Evolutionary conservation across 2,329 filamentous ascomycete genomes (phyloP).

Genomic region (Hypoxylon sp.): DNA sequence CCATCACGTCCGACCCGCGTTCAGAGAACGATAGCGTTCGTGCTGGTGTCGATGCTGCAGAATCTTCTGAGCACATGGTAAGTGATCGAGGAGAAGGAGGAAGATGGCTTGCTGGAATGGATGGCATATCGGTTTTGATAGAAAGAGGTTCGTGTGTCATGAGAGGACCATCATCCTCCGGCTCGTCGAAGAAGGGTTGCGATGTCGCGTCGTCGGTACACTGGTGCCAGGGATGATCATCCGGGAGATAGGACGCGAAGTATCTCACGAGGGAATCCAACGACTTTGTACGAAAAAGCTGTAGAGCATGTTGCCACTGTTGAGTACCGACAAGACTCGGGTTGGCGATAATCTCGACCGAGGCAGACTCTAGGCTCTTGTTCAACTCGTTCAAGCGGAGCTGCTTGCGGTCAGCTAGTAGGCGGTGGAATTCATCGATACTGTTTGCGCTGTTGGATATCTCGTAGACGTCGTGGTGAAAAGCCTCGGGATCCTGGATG

Average conservation of each 20-base stretch:
- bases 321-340: conserved; percentile 68
- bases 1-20: conserved; percentile 60
- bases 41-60: conserved; percentile 58
- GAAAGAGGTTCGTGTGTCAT: conserved; percentile 62
- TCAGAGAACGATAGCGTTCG: conserved; percentile 66
- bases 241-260: conserved; percentile 69
- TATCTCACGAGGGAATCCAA: conserved; percentile 71
- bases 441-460: conserved; percentile 65
- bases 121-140: conserved; percentile 44
- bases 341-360: conserved; percentile 72
- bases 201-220: conserved; percentile 49
- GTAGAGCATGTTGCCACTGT: conserved; percentile 69
- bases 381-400: conserved; percentile 68
- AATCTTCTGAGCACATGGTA: conserved; percentile 60
- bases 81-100: conserved; percentile 64
- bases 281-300: conserved; percentile 70
- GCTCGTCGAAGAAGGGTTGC: conserved; percentile 58
- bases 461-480: conserved; percentile 72
- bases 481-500: conserved; percentile 70
- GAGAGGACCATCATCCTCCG: conserved; percentile 54
- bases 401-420: conserved; percentile 66
- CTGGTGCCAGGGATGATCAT: conserved; percentile 60
- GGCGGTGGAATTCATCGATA: conserved; percentile 65
- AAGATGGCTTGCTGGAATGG: conserved; percentile 52
- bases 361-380: conserved; percentile 66